Percentiles rank a stretch among this genome's conserved stretches.
Conservation (phyloP, 495 filamentous ascomycete species). For the Beverwykella pulmonaria region DNA sequence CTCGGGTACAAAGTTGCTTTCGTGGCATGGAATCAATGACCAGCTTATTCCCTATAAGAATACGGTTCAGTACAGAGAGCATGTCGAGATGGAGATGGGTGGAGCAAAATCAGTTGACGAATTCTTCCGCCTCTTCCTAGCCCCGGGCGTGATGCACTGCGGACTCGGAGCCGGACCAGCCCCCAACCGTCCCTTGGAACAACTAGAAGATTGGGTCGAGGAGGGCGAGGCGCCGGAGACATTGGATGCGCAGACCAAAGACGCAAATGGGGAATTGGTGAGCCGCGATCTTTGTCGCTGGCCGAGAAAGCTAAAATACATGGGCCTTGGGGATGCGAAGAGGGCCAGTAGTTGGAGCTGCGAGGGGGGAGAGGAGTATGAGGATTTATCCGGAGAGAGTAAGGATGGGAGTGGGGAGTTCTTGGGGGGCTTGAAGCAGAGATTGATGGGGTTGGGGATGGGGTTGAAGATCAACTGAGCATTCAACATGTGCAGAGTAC, state of each 20-base stretch:
- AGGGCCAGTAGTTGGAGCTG: conserved; percentile 33
- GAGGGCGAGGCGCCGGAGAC: conserved; percentile 45
- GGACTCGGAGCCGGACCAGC: conserved; percentile 30
- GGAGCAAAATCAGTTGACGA: conserved; percentile 37
- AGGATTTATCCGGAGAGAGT: background rate
- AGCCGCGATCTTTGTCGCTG: conserved; percentile 21
- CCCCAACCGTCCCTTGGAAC: conserved; percentile 36
- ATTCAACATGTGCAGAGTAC: too few species aligned
- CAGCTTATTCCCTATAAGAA: conserved; percentile 40
- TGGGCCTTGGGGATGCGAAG: conserved; percentile 28
- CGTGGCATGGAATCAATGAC: conserved; percentile 49
- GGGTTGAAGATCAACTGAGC: conserved; percentile 20
- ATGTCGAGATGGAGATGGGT: conserved; percentile 40
- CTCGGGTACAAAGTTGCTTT: conserved; percentile 51
- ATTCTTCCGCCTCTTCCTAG: conserved; percentile 46
- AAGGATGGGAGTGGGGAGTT: background rate
- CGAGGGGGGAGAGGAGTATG: conserved; percentile 12
- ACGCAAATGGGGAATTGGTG: conserved; percentile 22
- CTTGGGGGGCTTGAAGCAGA: conserved; percentile 22
- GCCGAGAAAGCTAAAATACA: conserved; percentile 31
- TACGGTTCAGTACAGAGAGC: conserved; percentile 40
- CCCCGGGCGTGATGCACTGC: conserved; percentile 47
- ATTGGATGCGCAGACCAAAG: conserved; percentile 17
- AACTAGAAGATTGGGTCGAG: conserved; percentile 52
- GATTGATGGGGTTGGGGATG: conserved; percentile 16